Evolutionary conservation across 805 yeast genomes (phyloP).

Genomic region (Suhomyces prunicola): DNA sequence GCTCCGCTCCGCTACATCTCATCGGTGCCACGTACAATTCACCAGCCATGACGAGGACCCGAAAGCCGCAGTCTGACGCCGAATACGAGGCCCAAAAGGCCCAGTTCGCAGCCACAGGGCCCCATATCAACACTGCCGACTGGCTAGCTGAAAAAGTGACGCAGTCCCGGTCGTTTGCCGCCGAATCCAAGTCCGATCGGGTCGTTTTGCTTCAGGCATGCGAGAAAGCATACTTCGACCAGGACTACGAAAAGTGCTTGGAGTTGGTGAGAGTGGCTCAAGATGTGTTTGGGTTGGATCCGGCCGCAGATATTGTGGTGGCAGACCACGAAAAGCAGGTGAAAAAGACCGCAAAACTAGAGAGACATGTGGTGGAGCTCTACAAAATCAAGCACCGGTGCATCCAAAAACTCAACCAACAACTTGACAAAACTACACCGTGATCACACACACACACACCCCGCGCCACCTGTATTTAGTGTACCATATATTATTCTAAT

Average conservation of each 20-base stretch:
- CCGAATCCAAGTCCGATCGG: slow-evolving; percentile 49
- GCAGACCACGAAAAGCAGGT: slow-evolving; percentile 17
- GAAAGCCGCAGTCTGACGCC: slow-evolving; percentile 73
- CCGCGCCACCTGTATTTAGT: background rate
- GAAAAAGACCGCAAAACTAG: slow-evolving; percentile 35
- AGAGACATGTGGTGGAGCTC: slow-evolving; percentile 51
- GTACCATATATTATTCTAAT: background rate
- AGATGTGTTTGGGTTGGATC: slow-evolving; percentile 23
- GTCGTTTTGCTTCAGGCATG: slow-evolving; percentile 55
- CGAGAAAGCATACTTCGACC: slow-evolving; percentile 58
- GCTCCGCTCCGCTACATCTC: too few relatives aligned
- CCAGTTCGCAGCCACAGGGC: slow-evolving; percentile 55
- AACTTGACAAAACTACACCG: too few relatives aligned
- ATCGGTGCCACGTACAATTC: too few relatives aligned
- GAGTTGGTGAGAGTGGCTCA: slow-evolving; percentile 25
- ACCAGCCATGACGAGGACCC: slow-evolving; percentile 14
- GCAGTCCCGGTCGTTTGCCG: slow-evolving; percentile 20
- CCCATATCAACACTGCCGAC: slow-evolving; percentile 45
- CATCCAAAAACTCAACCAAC: background rate
- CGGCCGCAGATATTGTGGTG: slow-evolving; percentile 12
- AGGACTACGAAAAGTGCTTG: slow-evolving; percentile 52
- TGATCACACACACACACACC: too few relatives aligned
- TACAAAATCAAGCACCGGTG: slow-evolving; percentile 40
- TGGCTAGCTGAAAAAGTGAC: slow-evolving; percentile 37
- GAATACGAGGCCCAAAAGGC: slow-evolving; percentile 51